Conservation (phyloP, 768 basidiomycete genomes). For the Pleurotus salmoneostramineus region DNA sequence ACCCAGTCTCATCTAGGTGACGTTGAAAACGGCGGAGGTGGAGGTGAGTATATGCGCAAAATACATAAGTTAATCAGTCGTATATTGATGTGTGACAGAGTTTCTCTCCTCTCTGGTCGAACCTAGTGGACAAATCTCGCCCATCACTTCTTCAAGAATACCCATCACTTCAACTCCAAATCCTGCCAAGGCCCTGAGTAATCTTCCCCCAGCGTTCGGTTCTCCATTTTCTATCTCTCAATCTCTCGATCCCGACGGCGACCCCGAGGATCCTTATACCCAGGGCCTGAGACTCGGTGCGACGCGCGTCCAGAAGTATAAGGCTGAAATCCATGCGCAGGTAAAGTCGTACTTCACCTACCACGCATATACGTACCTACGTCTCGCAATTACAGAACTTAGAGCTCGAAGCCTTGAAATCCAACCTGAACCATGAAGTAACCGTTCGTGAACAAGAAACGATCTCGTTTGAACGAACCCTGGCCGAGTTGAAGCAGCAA, state of each 20-base stretch:
- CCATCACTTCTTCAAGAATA: background rate
- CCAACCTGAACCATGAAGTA: background rate
- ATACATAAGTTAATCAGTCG: background rate
- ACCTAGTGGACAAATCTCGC: background rate
- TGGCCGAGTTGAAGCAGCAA: background rate
- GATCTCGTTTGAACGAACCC: background rate
- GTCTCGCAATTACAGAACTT: background rate
- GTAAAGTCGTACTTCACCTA: background rate
- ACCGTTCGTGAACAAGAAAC: background rate
- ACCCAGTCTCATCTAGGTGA: background rate
- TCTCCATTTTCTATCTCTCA: background rate
- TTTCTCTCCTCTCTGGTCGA: background rate
- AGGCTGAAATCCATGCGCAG: background rate
- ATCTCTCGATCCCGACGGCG: background rate
- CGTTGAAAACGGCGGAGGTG: background rate
- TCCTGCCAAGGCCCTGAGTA: background rate
- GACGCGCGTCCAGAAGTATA: background rate
- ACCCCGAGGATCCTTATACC: background rate
- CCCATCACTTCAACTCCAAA: background rate
- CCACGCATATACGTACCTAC: conserved; percentile 3
- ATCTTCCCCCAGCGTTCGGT: background rate
- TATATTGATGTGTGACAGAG: background rate
- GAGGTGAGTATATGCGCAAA: background rate
- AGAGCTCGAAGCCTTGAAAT: background rate
- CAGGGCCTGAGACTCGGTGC: background rate